Evolutionary conservation across 1,284 basidiomycete genomes (phyloP), one percentile per base, ranked within the genome.

Genomic region (Naganishia cerealis): DNA sequence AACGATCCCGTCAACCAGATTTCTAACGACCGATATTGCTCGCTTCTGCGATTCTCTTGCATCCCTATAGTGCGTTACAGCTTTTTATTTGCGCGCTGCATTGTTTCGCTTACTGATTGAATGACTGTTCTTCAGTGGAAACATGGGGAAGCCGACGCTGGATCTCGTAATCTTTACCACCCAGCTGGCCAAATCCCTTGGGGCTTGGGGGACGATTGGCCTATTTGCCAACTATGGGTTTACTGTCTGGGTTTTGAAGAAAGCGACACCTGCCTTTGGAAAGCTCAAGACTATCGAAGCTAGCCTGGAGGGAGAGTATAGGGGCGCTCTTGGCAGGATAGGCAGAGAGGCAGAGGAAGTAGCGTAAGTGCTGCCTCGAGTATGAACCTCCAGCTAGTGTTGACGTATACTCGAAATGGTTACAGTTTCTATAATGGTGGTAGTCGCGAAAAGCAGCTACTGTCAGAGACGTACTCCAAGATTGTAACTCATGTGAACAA

Each of bases 271-370:
- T 0, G 91, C 94, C 0, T 99, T 99, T 79, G 95, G 94, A 0
- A 87, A 90, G 57, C 85, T 99, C 33, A 92, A 94, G 0, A 91
- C 92, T 0, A 86, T 92, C 5, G 93, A 97, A 77, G 91, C 93
- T 0, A 87, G 89, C 55, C 76, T 86, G 9, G 85, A 86, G 76
- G 95, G 95, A 16, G 94, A 97, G 74, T 98, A 96, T 76, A 84
- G 94, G 40, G 87, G 88, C 0, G 94, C 93, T 0, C 89, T 98
- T 77, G 89, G 90, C 0, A 81, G 94, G 29, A 86, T 97, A 5
- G 94, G 91, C 3, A 85, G 94, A 70, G 94, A 97, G 75, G 88
- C 90, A 16, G 94, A 99, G 78, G 94, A 99, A 79, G 86, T 99
- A 55, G 94, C 94, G 86, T 89, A 73, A 75, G 89, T 85, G 38